phyloP scores from a whole-genome alignment of 2,329 filamentous ascomycete species.

The Alternaria arbusti region DNA sequence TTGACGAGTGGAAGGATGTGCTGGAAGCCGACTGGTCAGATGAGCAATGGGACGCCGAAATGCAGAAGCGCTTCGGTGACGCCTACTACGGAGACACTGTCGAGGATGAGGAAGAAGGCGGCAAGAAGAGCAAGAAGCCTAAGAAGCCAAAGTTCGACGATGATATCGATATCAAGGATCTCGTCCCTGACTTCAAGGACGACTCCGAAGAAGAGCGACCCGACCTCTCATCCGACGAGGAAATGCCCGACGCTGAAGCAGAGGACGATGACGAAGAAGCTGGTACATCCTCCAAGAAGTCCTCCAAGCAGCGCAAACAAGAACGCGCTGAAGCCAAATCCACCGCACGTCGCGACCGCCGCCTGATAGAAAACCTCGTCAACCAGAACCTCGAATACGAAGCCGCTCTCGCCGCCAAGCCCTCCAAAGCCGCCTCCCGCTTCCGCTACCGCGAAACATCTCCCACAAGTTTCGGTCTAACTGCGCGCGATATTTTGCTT shows the following conservation, averaged over 20 bases:
- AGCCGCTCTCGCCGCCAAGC: conserved; percentile 62
- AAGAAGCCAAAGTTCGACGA: conserved; percentile 95
- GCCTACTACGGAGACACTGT: conserved; percentile 80
- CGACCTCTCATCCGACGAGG: conserved; percentile 64
- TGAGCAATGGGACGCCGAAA: conserved; percentile 87
- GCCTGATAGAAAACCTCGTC: conserved; percentile 84
- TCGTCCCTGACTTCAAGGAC: conserved; percentile 85
- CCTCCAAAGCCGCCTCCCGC: conserved; percentile 54
- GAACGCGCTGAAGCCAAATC: conserved; percentile 66
- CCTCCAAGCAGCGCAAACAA: conserved; percentile 55
- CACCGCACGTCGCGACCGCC: conserved; percentile 78
- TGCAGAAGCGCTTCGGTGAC: conserved; percentile 86
- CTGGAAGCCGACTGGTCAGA: conserved; percentile 90
- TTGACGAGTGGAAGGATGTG: conserved; percentile 84
- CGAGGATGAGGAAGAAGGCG: conserved; percentile 44
- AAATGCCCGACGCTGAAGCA: conserved; percentile 54
- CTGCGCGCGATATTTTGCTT: conserved; percentile 87
- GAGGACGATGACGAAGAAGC: conserved; percentile 45
- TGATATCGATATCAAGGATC: conserved; percentile 95
- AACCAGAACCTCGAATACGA: conserved; percentile 81
- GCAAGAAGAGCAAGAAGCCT: conserved; percentile 57
- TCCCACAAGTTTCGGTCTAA: conserved; percentile 87
- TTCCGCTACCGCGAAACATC: conserved; percentile 97
- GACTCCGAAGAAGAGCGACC: conserved; percentile 74
- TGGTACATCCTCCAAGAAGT: conserved; percentile 41